These are phyloP conservation scores for Trypanosoma congolense DNA, from an alignment of 208 protist genomes.

Conservation along the genomic window DNA sequence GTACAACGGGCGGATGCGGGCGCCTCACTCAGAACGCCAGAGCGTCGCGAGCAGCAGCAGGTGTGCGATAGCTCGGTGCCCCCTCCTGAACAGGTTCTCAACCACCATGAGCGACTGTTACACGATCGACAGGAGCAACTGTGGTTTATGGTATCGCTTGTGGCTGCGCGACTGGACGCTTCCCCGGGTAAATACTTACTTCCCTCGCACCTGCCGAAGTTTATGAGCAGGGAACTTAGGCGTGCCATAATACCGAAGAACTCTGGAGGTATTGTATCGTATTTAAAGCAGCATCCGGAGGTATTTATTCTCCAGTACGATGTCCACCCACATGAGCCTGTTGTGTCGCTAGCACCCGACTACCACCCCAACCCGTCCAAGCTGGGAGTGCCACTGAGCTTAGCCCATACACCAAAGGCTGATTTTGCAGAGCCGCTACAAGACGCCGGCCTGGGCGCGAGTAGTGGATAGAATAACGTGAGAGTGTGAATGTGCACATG, in stretches of 20 bases:
- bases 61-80: neutral
- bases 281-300: slow-evolving; percentile 20
- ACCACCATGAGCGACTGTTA: slow-evolving; percentile 9
- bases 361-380: slow-evolving; percentile 1
- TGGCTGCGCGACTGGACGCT: slow-evolving; percentile 15
- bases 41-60: neutral
- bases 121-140: slow-evolving; percentile 19
- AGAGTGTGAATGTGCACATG: too few relatives aligned
- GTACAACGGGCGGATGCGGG: slow-evolving; percentile 12
- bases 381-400: neutral
- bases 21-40: neutral
- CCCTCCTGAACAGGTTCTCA: neutral
- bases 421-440: too few relatives aligned
- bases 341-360: slow-evolving; percentile 7
- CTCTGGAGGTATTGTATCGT: slow-evolving; percentile 15
- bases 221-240: slow-evolving; percentile 11
- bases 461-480: too few relatives aligned
- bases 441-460: too few relatives aligned
- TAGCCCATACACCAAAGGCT: too few relatives aligned
- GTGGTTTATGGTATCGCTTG: slow-evolving; percentile 20
- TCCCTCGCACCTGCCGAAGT: slow-evolving; percentile 26
- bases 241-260: slow-evolving; percentile 7
- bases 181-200: slow-evolving; percentile 10
- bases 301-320: slow-evolving; percentile 20
- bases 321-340: slow-evolving; percentile 18